Evolutionary conservation across 1,139 yeast species (phyloP), one percentile per base, ranked within the genome.

Genomic region (Taphrina populina): DNA sequence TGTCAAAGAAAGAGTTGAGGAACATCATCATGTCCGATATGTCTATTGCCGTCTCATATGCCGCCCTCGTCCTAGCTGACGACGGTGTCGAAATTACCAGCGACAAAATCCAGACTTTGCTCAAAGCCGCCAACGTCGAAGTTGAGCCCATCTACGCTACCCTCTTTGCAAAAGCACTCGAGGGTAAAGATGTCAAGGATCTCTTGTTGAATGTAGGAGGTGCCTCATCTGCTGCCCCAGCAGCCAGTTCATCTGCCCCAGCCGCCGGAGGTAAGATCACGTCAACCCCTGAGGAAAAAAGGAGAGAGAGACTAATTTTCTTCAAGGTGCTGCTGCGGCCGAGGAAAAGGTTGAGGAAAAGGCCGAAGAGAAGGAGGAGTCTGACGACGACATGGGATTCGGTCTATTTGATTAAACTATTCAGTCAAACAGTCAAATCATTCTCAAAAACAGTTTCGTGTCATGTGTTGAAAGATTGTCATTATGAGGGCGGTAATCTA

Each of bases 111-210:
- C 73, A 79, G 72, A 76, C 95, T 69, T 76, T 88, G 75, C 76
- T 88, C 76, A 77, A 82, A 75, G 90, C 95, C 69, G 96, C 96
- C 70, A 90, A 92, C 76, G 88, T 92, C 69, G 76, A 79, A 63
- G 84, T 88, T 71, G 96, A 88, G 72, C 72, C 76, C 69, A 80
- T 77, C 71, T 63, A 78, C 97, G 96, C 87, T 95, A 72, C 88
- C 87, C 71, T 82, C 71, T 92, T 79, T 80, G 94, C 97, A 71
- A 85, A 87, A 81, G 97, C 97, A 73, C 82, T 92, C 71, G 95
- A 84, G 76, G 96, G 96, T 75, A 86, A 87, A 81, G 82, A 90
- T 82, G 78, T 92, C 74, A 90, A 90, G 83, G 90, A 86, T 71
- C 79, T 88, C 73, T 80, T 87, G 73, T 80, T 82, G 76, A 83